These are phyloP conservation scores for Suhomyces xylopsoci DNA, from an alignment of 805 yeast species.

Conservation along the genomic window DNA sequence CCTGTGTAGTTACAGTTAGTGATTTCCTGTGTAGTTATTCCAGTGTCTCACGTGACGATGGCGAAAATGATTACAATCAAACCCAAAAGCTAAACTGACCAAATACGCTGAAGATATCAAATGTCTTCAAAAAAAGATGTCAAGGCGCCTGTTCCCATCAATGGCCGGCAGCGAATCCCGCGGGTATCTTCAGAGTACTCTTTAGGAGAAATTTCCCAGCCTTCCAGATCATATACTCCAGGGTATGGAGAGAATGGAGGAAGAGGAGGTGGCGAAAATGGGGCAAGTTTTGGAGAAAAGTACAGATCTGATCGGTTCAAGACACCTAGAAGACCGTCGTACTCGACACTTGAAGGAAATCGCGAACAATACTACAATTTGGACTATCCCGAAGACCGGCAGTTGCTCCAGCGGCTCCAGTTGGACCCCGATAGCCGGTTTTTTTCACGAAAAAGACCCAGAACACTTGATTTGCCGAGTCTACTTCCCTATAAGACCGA, in stretches of 20 bases:
- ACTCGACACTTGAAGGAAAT: constrained; percentile 15
- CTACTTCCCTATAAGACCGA: constrained; percentile 77
- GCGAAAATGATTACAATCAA: no score
- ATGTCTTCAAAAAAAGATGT: constrained; percentile 1
- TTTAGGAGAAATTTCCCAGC: not conserved
- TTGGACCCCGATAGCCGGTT: constrained; percentile 37
- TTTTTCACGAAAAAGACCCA: constrained; percentile 35
- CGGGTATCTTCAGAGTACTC: constrained; percentile 4
- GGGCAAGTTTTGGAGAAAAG: constrained; percentile 1
- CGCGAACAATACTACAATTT: constrained; percentile 39
- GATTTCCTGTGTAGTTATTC: no score
- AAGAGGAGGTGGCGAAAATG: no score
- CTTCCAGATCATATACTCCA: constrained; percentile 26
- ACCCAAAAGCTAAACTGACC: no score
- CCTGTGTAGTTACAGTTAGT: no score
- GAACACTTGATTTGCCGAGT: constrained; percentile 40
- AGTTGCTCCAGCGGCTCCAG: constrained; percentile 23
- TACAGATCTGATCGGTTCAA: not conserved
- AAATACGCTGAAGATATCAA: no score
- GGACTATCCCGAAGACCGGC: constrained; percentile 48
- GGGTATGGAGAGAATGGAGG: constrained; percentile 6
- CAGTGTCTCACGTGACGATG: no score
- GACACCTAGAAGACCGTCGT: constrained; percentile 17
- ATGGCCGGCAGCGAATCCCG: constrained; percentile 4
- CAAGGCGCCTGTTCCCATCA: constrained; percentile 20